Conservation (phyloP, 2,329 filamentous ascomycete species). For the Amesomyces nigricolor region DNA sequence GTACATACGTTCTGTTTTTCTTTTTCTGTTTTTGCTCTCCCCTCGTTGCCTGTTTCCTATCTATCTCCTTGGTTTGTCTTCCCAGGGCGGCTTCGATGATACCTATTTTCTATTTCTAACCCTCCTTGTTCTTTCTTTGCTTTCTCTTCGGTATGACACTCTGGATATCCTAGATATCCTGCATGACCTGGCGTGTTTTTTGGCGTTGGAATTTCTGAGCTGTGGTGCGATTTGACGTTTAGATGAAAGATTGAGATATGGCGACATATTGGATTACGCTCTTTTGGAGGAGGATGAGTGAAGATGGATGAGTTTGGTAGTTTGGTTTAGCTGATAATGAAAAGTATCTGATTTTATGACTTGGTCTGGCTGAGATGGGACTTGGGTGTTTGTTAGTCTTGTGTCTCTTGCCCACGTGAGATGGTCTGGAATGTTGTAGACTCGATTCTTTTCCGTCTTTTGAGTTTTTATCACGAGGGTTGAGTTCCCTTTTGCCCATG, state of each 20-base stretch:
- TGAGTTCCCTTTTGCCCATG: too few relatives aligned
- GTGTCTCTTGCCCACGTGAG: too few relatives aligned
- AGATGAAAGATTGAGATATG: slow-evolving; percentile 13
- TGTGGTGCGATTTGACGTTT: neutral
- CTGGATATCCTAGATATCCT: slow-evolving; percentile 6
- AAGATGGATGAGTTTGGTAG: neutral
- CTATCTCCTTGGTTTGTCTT: slow-evolving; percentile 21
- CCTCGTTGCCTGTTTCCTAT: slow-evolving; percentile 20
- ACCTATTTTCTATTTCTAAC: neutral
- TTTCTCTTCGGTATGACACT: slow-evolving; percentile 16
- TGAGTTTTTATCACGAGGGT: too few relatives aligned
- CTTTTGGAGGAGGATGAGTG: slow-evolving; percentile 1
- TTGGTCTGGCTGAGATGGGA: slow-evolving; percentile 13
- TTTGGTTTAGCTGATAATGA: neutral
- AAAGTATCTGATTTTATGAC: slow-evolving; percentile 10
- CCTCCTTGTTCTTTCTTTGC: neutral
- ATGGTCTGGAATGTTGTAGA: too few relatives aligned
- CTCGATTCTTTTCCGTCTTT: too few relatives aligned
- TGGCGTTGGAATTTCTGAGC: slow-evolving; percentile 7
- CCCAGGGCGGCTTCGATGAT: neutral
- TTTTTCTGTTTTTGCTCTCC: slow-evolving; percentile 15
- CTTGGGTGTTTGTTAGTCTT: neutral
- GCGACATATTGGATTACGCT: slow-evolving; percentile 12
- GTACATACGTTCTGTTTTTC: neutral
- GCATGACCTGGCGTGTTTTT: slow-evolving; percentile 14